phyloP scores from a whole-genome alignment of 1,284 basidiomycete species.

The Omphalotus olearius region DNA sequence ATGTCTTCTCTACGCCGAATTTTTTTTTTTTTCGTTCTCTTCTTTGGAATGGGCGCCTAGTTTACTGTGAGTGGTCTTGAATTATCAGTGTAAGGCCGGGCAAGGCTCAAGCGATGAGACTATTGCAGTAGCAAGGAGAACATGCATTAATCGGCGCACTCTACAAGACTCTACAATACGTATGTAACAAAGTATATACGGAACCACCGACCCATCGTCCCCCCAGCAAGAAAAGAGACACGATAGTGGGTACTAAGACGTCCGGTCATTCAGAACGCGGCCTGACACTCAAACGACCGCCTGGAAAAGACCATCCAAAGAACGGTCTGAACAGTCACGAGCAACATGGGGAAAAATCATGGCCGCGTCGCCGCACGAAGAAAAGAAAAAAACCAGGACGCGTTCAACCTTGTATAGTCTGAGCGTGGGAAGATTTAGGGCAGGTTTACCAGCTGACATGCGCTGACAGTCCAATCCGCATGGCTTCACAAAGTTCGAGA shows the following conservation, averaged over 20 bases:
- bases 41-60: not conserved
- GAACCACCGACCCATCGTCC: slow-evolving; percentile 75
- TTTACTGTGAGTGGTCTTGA: not conserved
- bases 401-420: slow-evolving; percentile 18
- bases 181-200: slow-evolving; percentile 41
- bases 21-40: not conserved
- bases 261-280: slow-evolving; percentile 70
- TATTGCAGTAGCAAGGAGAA: too few relatives aligned
- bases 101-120: too few relatives aligned
- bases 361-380: slow-evolving; percentile 78
- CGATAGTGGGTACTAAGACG: slow-evolving; percentile 74
- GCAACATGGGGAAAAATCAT: slow-evolving; percentile 77
- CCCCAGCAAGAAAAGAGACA: slow-evolving; percentile 38
- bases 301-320: slow-evolving; percentile 31
- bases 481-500: too few relatives aligned
- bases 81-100: too few relatives aligned
- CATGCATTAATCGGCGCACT: too few relatives aligned
- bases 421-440: slow-evolving; percentile 14
- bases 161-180: not conserved
- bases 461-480: too few relatives aligned
- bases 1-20: not conserved
- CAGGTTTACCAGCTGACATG: not conserved
- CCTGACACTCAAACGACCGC: slow-evolving; percentile 85
- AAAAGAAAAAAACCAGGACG: too few relatives aligned
- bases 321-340: slow-evolving; percentile 55